Percentiles rank a stretch among this genome's conserved stretches.
Evolutionary conservation across 305 asterid species (phyloP).

Genomic region (Ilex paraguariensis): DNA sequence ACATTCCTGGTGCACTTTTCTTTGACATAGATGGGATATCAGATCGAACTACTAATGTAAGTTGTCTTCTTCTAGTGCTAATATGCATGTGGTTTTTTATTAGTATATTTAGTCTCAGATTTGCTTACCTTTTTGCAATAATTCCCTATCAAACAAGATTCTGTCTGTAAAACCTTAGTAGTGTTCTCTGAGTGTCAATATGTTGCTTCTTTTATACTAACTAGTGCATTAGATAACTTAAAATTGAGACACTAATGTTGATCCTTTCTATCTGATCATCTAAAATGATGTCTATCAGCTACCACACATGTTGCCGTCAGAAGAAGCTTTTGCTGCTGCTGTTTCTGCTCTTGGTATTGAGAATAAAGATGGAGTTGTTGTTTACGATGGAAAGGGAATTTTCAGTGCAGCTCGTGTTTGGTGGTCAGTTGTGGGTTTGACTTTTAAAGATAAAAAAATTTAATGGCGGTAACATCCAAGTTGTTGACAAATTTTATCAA

Average conservation of each 20-base stretch:
- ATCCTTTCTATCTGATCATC: neutral
- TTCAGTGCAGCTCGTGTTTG: slow-evolving; percentile 99
- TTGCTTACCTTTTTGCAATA: neutral
- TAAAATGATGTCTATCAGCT: slow-evolving; percentile 35
- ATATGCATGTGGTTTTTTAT: neutral
- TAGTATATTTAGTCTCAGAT: neutral
- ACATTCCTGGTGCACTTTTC: slow-evolving; percentile 98
- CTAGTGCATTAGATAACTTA: neutral
- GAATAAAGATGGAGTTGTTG: slow-evolving; percentile 79
- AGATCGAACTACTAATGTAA: slow-evolving; percentile 73
- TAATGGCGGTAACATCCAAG: neutral
- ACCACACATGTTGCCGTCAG: slow-evolving; percentile 98
- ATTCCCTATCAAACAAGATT: neutral
- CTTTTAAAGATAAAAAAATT: neutral
- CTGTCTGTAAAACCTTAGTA: too few relatives aligned
- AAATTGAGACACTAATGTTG: neutral
- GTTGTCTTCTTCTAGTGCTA: slow-evolving; percentile 21
- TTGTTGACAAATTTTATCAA: slow-evolving; percentile 4
- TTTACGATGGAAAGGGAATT: slow-evolving; percentile 96
- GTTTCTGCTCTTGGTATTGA: slow-evolving; percentile 95
- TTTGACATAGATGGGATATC: slow-evolving; percentile 88
- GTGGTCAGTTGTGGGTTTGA: slow-evolving; percentile 53
- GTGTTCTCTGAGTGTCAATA: too few relatives aligned
- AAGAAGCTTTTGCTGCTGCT: slow-evolving; percentile 96
- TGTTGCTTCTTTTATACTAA: too few relatives aligned